phyloP scores from a whole-genome alignment of 768 basidiomycete genomes.

The Boletellus ananas region DNA sequence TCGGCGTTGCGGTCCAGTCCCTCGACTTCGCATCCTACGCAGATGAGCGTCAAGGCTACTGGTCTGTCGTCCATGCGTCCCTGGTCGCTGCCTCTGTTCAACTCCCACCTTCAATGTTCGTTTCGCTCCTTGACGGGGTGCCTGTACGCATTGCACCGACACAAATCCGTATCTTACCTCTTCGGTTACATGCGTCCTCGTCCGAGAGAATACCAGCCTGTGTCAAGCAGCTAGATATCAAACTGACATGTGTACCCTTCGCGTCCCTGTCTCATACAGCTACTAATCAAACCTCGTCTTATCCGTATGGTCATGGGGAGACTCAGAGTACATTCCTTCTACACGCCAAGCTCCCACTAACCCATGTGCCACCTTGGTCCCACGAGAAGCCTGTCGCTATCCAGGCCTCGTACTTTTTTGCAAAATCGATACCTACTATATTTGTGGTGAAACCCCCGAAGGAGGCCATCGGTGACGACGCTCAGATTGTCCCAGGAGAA shows the following conservation, averaged over 20 bases:
- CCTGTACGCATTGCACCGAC: slow-evolving; percentile 49
- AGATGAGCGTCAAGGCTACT: slow-evolving; percentile 39
- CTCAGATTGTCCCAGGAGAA: not conserved
- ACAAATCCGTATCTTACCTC: slow-evolving; percentile 59
- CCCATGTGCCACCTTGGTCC: slow-evolving; percentile 44
- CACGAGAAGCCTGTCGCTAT: slow-evolving; percentile 36
- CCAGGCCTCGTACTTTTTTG: slow-evolving; percentile 57
- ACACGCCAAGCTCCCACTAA: slow-evolving; percentile 40
- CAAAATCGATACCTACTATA: slow-evolving; percentile 48
- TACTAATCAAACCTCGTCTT: not conserved
- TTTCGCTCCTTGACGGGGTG: slow-evolving; percentile 14
- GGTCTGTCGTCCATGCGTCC: slow-evolving; percentile 41
- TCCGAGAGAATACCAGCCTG: slow-evolving; percentile 29
- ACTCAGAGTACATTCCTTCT: slow-evolving; percentile 20
- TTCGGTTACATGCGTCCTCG: slow-evolving; percentile 41
- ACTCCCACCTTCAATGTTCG: slow-evolving; percentile 15
- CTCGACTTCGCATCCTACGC: slow-evolving; percentile 15
- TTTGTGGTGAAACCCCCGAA: slow-evolving; percentile 60
- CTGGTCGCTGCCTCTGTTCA: not conserved
- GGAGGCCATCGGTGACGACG: slow-evolving; percentile 23
- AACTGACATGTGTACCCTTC: slow-evolving; percentile 30
- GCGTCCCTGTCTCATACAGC: not conserved
- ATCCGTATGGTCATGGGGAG: not conserved
- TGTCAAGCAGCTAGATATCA: slow-evolving; percentile 38
- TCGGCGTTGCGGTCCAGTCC: slow-evolving; percentile 63